Conservation (phyloP, 345 rosid genomes). For the Cardamine resedifolia region DNA sequence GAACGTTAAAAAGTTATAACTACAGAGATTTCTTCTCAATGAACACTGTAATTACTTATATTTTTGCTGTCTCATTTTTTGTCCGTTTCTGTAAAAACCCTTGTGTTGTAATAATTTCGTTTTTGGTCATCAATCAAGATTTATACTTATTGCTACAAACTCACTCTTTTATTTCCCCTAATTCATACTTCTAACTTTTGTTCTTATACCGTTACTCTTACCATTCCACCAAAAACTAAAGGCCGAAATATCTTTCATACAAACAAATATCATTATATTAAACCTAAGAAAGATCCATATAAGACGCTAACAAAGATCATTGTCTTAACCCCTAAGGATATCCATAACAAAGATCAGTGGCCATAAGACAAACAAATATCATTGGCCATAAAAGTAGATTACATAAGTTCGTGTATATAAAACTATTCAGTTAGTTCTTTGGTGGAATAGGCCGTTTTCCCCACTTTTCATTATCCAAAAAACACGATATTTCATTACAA, state of each 20-base stretch:
- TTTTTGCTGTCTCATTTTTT: background rate
- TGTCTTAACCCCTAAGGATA: background rate
- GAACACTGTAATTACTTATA: background rate
- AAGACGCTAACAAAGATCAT: background rate
- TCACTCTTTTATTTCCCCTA: background rate
- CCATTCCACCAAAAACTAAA: background rate
- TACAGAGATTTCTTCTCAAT: constrained; percentile 21
- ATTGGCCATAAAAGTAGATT: background rate
- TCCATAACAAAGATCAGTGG: background rate
- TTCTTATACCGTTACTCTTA: no score
- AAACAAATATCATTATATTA: no score
- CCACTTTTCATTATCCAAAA: background rate
- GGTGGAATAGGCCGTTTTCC: background rate
- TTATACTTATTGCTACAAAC: background rate
- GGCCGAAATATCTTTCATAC: background rate
- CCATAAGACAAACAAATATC: background rate
- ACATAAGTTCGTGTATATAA: background rate
- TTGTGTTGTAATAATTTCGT: constrained; percentile 6
- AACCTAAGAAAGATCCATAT: background rate
- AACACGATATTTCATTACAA: background rate
- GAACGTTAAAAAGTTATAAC: constrained; percentile 22
- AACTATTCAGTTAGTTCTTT: no score
- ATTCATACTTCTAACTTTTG: background rate
- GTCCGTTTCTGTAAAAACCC: background rate
- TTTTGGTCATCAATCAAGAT: background rate